phyloP scores from a whole-genome alignment of 176 grass and related monocot species.

The Puccinellia tenuiflora region DNA sequence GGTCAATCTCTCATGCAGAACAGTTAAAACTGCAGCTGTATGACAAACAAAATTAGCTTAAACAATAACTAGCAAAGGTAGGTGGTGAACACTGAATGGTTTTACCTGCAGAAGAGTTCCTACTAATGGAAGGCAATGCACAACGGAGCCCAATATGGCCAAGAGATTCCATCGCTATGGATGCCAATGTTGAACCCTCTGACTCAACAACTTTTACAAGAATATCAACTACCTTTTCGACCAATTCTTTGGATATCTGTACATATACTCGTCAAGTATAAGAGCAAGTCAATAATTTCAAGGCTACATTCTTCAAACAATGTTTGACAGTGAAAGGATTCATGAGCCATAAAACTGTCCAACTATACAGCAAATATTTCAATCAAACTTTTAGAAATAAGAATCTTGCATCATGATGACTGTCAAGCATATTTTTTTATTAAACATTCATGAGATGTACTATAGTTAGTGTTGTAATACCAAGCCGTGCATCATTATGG shows the following conservation, averaged over 20 bases:
- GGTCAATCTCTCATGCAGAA: conserved; percentile 57
- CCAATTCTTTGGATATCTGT: conserved; percentile 68
- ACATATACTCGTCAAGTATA: conserved; percentile 5
- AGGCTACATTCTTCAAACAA: background rate
- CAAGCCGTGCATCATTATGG: background rate
- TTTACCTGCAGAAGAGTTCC: conserved; percentile 60
- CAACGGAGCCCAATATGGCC: conserved; percentile 78
- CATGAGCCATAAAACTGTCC: background rate
- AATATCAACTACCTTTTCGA: conserved; percentile 43
- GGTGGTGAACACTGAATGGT: background rate
- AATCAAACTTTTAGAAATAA: background rate
- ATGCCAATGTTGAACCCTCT: conserved; percentile 61
- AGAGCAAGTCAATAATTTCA: conserved; percentile 17
- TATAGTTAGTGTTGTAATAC: background rate
- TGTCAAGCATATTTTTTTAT: background rate
- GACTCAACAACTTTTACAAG: conserved; percentile 73
- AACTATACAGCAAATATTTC: background rate
- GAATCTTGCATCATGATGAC: background rate
- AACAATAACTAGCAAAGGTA: conserved; percentile 18
- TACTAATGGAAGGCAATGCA: conserved; percentile 46
- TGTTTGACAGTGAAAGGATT: background rate
- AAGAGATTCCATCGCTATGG: conserved; percentile 84
- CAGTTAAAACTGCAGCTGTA: conserved; percentile 57
- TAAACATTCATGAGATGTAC: background rate
- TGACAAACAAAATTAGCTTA: conserved; percentile 13